A percentile compares a stretch with the other conserved stretches of the same genome.
These are phyloP conservation scores for Petunia secreta DNA, from an alignment of 257 asterid species.

Conservation along the genomic window DNA sequence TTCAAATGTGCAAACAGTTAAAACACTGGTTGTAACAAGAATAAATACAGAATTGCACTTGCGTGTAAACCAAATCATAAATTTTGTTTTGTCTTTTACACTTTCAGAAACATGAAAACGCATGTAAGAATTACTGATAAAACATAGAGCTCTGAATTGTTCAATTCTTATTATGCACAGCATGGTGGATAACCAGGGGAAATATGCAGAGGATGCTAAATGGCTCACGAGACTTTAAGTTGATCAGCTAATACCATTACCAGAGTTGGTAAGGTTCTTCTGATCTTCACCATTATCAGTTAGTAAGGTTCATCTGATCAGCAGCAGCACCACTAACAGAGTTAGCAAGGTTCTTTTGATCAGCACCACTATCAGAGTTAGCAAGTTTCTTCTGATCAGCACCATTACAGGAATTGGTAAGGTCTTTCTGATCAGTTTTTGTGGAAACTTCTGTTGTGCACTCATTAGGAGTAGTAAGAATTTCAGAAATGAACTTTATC, in stretches of 20 bases:
- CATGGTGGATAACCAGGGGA: not conserved
- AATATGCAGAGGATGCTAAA: not conserved
- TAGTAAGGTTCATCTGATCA: not conserved
- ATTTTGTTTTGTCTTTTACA: not conserved
- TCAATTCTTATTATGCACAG: not conserved
- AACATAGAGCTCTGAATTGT: not conserved
- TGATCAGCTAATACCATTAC: not conserved
- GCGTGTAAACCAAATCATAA: not conserved
- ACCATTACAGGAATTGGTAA: not conserved
- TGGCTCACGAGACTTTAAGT: slow-evolving; percentile 1
- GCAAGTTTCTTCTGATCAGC: not conserved
- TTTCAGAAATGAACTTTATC: slow-evolving; percentile 74
- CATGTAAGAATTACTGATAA: not conserved
- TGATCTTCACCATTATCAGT: not conserved
- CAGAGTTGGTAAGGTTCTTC: too few species aligned
- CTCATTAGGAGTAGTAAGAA: slow-evolving; percentile 56
- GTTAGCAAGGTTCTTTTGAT: not conserved
- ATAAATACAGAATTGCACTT: not conserved
- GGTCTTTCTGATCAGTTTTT: slow-evolving; percentile 41
- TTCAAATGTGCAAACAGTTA: not conserved
- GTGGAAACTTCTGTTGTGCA: slow-evolving; percentile 35
- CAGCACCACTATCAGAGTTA: not conserved
- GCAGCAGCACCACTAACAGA: not conserved
- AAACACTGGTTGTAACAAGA: not conserved
- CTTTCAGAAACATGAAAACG: not conserved